Percentiles rank a stretch among this genome's conserved stretches.
phyloP scores from a whole-genome alignment of 2,329 filamentous ascomycete species.

The Blastomyces percursus region DNA sequence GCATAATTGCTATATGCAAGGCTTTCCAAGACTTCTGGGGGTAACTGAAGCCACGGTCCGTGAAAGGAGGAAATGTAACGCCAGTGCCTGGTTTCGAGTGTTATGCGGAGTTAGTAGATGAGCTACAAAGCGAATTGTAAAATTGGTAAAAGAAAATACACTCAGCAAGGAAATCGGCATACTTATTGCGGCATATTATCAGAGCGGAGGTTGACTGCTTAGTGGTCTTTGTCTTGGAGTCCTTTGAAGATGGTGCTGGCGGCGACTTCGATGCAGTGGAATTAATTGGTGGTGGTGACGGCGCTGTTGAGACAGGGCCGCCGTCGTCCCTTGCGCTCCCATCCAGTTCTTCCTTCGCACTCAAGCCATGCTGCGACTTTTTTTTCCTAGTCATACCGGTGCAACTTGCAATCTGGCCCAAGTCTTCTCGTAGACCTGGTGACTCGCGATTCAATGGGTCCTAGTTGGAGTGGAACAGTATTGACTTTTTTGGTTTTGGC shows the following conservation, averaged over 20 bases:
- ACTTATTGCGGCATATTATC: conserved; percentile 60
- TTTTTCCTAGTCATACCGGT: conserved; percentile 14
- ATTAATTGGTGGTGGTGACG: conserved; percentile 2
- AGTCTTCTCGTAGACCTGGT: neutral
- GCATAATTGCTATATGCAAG: conserved; percentile 72
- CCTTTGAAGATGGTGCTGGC: conserved; percentile 8
- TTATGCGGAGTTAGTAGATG: neutral
- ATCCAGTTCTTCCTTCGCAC: conserved; percentile 3
- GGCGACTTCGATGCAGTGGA: conserved; percentile 4
- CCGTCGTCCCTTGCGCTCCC: conserved; percentile 1
- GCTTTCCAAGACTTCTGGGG: conserved; percentile 65
- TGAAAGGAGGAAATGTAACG: conserved; percentile 74
- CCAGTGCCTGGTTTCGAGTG: conserved; percentile 55
- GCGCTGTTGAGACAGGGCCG: neutral
- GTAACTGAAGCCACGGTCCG: conserved; percentile 71
- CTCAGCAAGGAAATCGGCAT: conserved; percentile 16
- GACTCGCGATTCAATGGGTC: neutral
- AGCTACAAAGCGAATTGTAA: neutral
- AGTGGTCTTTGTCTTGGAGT: conserved; percentile 7
- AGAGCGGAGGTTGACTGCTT: conserved; percentile 40
- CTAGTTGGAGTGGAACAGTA: neutral
- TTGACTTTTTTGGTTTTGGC: neutral
- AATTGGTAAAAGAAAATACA: neutral
- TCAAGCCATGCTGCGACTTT: conserved; percentile 13
- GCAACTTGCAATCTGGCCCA: neutral